Percentiles rank a stretch among this genome's conserved stretches.
phyloP scores from a whole-genome alignment of 1,139 yeast genomes.

The Yamadazyma atmosphaerica region DNA sequence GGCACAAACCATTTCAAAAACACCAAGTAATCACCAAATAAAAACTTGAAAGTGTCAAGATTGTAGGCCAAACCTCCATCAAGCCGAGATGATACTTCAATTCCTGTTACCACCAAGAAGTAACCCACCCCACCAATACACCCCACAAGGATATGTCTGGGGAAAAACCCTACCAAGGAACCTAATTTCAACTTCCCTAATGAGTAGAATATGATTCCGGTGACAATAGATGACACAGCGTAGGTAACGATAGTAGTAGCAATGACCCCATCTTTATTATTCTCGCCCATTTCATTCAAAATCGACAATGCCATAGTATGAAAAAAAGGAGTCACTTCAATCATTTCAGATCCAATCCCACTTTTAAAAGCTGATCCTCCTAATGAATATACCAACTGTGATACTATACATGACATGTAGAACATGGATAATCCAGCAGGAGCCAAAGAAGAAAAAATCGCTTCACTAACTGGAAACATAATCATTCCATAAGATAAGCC shows the following conservation, averaged over 20 bases:
- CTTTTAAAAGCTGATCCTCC: constrained; percentile 90
- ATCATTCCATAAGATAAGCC: constrained; percentile 97
- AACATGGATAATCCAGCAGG: constrained; percentile 94
- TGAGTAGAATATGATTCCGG: constrained; percentile 76
- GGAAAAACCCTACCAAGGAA: constrained; percentile 88
- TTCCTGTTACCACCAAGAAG: constrained; percentile 83
- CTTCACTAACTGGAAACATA: constrained; percentile 85
- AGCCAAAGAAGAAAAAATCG: constrained; percentile 73
- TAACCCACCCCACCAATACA: constrained; percentile 99
- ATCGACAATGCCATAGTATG: constrained; percentile 89
- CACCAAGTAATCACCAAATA: constrained; percentile 39
- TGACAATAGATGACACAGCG: constrained; percentile 78
- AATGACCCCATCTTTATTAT: constrained; percentile 59
- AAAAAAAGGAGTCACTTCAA: constrained; percentile 95
- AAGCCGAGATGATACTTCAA: constrained; percentile 82
- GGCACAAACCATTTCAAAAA: constrained; percentile 77
- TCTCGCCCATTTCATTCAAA: constrained; percentile 53
- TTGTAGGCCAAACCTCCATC: constrained; percentile 73
- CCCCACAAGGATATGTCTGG: constrained; percentile 92
- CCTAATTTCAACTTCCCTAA: constrained; percentile 84
- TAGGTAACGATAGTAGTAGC: constrained; percentile 88
- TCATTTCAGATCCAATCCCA: constrained; percentile 97
- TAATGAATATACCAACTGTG: constrained; percentile 82
- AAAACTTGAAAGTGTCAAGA: constrained; percentile 49
- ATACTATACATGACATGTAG: constrained; percentile 82